phyloP scores from a whole-genome alignment of 2,329 filamentous ascomycete genomes.

The Aspergillus glaucus region DNA sequence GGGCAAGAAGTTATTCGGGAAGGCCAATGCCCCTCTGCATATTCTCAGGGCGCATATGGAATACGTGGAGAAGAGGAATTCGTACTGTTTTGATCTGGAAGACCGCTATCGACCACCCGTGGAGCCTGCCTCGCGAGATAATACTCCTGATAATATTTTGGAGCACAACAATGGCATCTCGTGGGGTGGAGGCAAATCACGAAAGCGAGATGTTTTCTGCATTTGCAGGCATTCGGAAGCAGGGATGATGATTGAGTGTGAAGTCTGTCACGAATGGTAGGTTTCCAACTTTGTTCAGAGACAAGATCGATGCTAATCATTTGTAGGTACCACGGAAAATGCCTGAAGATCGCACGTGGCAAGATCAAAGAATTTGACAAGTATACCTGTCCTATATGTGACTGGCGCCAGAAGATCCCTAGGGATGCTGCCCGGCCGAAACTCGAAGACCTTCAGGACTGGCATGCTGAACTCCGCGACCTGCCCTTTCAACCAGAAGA shows the following conservation, averaged over 20 bases:
- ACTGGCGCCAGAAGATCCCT: constrained; percentile 94
- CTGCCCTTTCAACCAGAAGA: constrained; percentile 96
- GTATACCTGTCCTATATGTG: constrained; percentile 96
- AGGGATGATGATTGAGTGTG: constrained; percentile 99
- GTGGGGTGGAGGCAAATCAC: constrained; percentile 46
- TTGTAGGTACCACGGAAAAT: constrained; percentile 89
- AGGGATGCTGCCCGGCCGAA: constrained; percentile 93
- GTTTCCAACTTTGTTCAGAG: constrained; percentile 25
- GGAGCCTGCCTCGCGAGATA: constrained; percentile 83
- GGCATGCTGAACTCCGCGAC: constrained; percentile 72
- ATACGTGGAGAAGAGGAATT: constrained; percentile 82
- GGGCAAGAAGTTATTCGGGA: constrained; percentile 95
- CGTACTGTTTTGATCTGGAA: constrained; percentile 82
- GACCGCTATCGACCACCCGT: constrained; percentile 86
- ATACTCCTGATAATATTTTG: constrained; percentile 56
- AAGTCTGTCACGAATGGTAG: constrained; percentile 95
- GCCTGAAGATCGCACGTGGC: constrained; percentile 91
- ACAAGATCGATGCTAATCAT: constrained; percentile 19
- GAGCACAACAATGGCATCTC: constrained; percentile 28
- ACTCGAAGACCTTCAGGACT: constrained; percentile 76
- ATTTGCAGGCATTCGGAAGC: constrained; percentile 90
- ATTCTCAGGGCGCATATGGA: constrained; percentile 94
- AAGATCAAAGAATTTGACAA: constrained; percentile 99
- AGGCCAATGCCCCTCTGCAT: constrained; percentile 93
- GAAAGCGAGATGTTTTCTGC: constrained; percentile 80